phyloP scores from a whole-genome alignment of 1,284 basidiomycete genomes.

The Heterobasidion parviporum region DNA sequence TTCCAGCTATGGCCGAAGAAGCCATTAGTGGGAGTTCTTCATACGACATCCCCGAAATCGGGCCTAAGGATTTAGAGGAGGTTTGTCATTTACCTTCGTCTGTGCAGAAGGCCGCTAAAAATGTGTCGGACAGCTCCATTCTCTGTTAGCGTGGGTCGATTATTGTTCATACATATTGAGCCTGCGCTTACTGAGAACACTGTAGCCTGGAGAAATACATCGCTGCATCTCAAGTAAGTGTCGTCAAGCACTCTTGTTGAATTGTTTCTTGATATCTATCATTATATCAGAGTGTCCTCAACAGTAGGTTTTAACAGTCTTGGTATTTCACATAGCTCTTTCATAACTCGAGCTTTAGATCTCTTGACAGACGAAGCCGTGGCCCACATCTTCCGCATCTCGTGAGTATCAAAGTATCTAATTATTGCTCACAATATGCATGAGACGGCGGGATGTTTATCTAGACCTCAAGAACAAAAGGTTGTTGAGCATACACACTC shows the following conservation, averaged over 20 bases:
- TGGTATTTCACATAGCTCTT: no score
- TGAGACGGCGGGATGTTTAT: not conserved
- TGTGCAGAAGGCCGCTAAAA: slow-evolving; percentile 1
- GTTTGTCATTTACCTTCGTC: slow-evolving; percentile 17
- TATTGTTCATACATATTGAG: not conserved
- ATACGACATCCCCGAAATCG: slow-evolving; percentile 17
- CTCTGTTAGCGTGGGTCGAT: slow-evolving; percentile 43
- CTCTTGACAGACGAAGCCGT: slow-evolving; percentile 33
- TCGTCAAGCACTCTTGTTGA: not conserved
- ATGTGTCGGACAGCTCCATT: slow-evolving; percentile 33
- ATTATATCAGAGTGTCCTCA: slow-evolving; percentile 37
- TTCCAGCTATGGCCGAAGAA: slow-evolving; percentile 14
- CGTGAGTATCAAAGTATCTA: slow-evolving; percentile 26
- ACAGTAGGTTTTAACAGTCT: slow-evolving; percentile 26
- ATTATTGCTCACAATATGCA: slow-evolving; percentile 12
- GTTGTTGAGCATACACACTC: slow-evolving; percentile 56
- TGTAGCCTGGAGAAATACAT: slow-evolving; percentile 58
- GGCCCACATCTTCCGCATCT: slow-evolving; percentile 45
- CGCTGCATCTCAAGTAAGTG: slow-evolving; percentile 46
- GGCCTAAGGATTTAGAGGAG: slow-evolving; percentile 35
- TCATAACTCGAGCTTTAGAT: slow-evolving; percentile 3
- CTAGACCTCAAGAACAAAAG: slow-evolving; percentile 46
- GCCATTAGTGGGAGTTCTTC: slow-evolving; percentile 6
- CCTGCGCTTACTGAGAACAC: not conserved
- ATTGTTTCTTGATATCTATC: no score